Percentiles rank a stretch among this genome's conserved stretches.
Evolutionary conservation across 805 yeast genomes (phyloP).

Genomic region (Wickerhamomyces queroliae): DNA sequence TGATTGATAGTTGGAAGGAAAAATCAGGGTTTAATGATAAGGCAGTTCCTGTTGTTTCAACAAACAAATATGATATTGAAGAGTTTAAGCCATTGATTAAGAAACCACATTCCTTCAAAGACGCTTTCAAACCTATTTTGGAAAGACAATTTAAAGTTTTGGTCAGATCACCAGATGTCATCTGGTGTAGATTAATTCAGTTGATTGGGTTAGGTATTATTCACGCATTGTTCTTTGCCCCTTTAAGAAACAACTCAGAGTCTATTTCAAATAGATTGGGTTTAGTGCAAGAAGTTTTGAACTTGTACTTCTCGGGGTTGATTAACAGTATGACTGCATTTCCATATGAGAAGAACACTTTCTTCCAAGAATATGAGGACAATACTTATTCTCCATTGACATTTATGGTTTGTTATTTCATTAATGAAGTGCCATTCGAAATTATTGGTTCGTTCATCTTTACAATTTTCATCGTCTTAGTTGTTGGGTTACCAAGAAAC

Average conservation of each 20-base stretch:
- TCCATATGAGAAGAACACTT: constrained; percentile 69
- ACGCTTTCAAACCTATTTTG: neutral
- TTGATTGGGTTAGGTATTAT: constrained; percentile 52
- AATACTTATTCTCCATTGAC: constrained; percentile 64
- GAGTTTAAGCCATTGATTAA: neutral
- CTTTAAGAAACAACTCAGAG: constrained; percentile 36
- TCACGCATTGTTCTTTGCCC: constrained; percentile 64
- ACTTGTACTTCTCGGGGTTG: constrained; percentile 78
- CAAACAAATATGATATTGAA: neutral
- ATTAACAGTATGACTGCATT: constrained; percentile 70
- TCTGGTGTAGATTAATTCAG: constrained; percentile 12
- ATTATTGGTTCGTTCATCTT: constrained; percentile 52
- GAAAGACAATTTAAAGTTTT: constrained; percentile 28
- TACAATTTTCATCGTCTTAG: constrained; percentile 59
- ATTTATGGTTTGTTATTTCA: constrained; percentile 55
- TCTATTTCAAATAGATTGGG: constrained; percentile 72
- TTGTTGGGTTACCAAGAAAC: constrained; percentile 65
- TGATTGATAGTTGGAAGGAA: constrained; percentile 15
- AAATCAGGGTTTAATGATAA: too few relatives aligned
- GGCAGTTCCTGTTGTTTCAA: neutral
- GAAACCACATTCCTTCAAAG: neutral
- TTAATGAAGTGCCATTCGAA: constrained; percentile 66
- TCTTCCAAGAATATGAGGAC: constrained; percentile 76
- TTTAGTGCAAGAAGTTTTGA: constrained; percentile 63
- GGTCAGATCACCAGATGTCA: constrained; percentile 55